Base-by-base conservation (phyloP, 169 alveolate species). In the Plasmodium yoelii region DNA sequence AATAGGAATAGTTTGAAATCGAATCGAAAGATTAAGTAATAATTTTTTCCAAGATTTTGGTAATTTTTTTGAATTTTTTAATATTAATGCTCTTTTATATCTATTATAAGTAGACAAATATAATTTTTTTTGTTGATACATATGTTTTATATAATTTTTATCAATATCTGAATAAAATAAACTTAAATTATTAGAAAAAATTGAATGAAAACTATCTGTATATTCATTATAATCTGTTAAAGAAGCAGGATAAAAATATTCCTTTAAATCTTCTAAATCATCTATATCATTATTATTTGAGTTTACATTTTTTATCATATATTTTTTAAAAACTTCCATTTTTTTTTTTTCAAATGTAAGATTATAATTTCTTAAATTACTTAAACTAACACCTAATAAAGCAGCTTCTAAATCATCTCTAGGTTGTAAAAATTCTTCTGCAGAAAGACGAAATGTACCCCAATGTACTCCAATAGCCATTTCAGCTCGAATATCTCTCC, bases 351-450 rank as follows among this genome's bases (percentile, higher is more conserved):
- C 59, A 10, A 42, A 47, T 0, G 87, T 70, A 28, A 77, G 15
- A 44, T 49, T 24, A 0, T 46, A 47, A 63, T 77, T 77, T 64
- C 88, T 53, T 26, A 77, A 53, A 0, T 69, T 77, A 44, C 64
- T 42, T 4, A 63, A 28, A 0, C 88, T 57, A 0, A 77, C 69
- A 7, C 88, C 88, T 55, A 77, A 64, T 42, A 77, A 24, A 1
- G 88, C 88, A 9, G 88, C 88, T 63, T 77, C 88, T 63, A 77
- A 77, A 22, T 77, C 88, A 77, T 77, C 88, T 18, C 88, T 26
- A 0, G 88, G 88, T 64, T 77, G 88, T 67, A 77, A 15, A 77
- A 77, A 77, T 22, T 77, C 88, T 51, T 77, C 88, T 28, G 88
- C 88, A 1, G 88, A 77, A 42, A 77, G 44, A 2, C 88, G 64